Base-by-base conservation (phyloP, 352 stramenopile species). In the Bremia lactucae region DNA sequence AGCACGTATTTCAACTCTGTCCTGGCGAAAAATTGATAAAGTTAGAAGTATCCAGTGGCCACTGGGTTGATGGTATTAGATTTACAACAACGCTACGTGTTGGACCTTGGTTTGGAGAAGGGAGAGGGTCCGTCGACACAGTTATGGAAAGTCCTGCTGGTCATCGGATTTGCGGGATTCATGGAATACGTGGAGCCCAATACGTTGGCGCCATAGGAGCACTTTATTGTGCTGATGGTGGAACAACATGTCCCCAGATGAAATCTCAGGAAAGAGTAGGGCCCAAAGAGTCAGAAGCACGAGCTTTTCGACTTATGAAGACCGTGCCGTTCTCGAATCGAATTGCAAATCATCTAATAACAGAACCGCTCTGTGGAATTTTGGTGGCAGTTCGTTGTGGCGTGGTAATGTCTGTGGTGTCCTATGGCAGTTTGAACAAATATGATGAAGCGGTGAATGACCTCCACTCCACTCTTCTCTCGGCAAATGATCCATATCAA, bases 11-110 rank as follows among this genome's bases (percentile, higher is more conserved):
- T 37, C 55, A 71, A 19, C 55, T 83, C 19, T 15, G 57, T 6
- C 13, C 45, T 8, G 62, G 44, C 13, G 70, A 83, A 29, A 61
- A 63, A 9, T 13, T 80, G 10, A 8, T 57, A 6, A 63, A 56
- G 2, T 34, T 80, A 20, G 63, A 74, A 29, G 59, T 75, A 3
- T 65, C 45, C 14, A 71, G 62, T 43, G 68, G 62, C 4, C 55
- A 74, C 34, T 80, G 70, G 65, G 51, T 83, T 19, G 70, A 83
- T 19, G 55, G 62, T 7, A 36, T 83, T 6, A 62, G 59, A 10
- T 64, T 83, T 14, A 48, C 53, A 11, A 79, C 70, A 7, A 83
- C 58, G 20, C 15, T 60, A 6, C 68, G 70, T 6, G 33, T 41
- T 41, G 69, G 65, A 38, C 53, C 65, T 15, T 78, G 65, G 67